These are phyloP conservation scores for Podospora pseudopauciseta DNA, from an alignment of 495 filamentous ascomycete species.

Conservation along the genomic window DNA sequence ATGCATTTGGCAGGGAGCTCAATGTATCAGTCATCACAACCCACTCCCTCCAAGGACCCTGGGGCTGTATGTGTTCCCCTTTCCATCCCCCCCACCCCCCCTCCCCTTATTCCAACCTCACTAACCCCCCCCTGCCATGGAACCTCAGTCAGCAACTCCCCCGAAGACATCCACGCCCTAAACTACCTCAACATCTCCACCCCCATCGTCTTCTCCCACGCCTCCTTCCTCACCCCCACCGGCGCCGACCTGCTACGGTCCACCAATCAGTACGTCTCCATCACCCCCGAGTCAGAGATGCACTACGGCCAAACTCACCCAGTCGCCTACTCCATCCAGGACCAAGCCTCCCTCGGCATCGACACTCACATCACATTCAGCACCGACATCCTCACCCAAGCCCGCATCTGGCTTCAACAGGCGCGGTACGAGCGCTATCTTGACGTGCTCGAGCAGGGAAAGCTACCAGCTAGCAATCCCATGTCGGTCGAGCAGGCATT, in stretches of 20 bases:
- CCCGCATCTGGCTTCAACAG: conserved; percentile 43
- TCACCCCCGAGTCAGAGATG: conserved; percentile 42
- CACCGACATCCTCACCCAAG: conserved; percentile 29
- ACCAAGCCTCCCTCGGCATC: conserved; percentile 45
- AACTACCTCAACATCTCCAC: conserved; percentile 31
- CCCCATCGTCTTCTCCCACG: conserved; percentile 42
- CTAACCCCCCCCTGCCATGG: no score
- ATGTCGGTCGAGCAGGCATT: conserved; percentile 44
- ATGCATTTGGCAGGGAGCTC: conserved; percentile 11
- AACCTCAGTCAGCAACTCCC: conserved; percentile 21
- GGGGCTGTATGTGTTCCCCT: no score
- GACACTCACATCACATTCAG: conserved; percentile 39
- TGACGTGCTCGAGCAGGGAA: conserved; percentile 30
- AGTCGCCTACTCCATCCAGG: conserved; percentile 29
- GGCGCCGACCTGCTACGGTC: conserved; percentile 30
- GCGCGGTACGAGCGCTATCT: conserved; percentile 31
- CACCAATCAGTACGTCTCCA: conserved; percentile 38
- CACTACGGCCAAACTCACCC: conserved; percentile 37
- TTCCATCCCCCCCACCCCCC: no score
- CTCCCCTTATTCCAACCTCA: no score
- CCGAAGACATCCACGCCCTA: conserved; percentile 28
- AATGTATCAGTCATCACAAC: conserved; percentile 35
- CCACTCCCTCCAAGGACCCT: conserved; percentile 28
- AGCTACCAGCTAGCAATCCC: conserved; percentile 35
- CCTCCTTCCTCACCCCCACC: conserved; percentile 22